Evolutionary conservation across 352 stramenopile species (phyloP).

Genomic region (Phytophthora idaei): DNA sequence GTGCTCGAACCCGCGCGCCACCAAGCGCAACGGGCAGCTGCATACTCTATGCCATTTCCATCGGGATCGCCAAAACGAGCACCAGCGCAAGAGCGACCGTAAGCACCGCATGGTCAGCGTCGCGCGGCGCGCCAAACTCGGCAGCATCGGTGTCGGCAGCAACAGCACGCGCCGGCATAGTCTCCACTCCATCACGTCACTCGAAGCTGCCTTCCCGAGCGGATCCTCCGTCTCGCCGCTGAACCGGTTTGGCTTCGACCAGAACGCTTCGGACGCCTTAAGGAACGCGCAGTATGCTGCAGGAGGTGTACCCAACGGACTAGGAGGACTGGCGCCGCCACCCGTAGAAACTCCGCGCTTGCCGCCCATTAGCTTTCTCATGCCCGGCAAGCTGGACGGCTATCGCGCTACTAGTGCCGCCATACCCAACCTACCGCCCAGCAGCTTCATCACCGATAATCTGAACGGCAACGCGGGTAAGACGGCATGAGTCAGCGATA

Average conservation of each 20-base stretch:
- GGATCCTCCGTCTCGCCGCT: slow-evolving; percentile 35
- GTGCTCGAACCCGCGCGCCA: slow-evolving; percentile 80
- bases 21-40: slow-evolving; percentile 85
- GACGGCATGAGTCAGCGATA: slow-evolving; percentile 48
- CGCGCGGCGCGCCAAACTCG: slow-evolving; percentile 71
- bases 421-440: slow-evolving; percentile 48
- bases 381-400: slow-evolving; percentile 67
- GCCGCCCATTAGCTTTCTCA: slow-evolving; percentile 81
- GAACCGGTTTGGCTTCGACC: slow-evolving; percentile 38
- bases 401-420: slow-evolving; percentile 54
- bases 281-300: slow-evolving; percentile 38
- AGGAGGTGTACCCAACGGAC: slow-evolving; percentile 14
- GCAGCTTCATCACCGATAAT: slow-evolving; percentile 56
- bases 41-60: slow-evolving; percentile 89
- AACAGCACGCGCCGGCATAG: slow-evolving; percentile 40
- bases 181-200: slow-evolving; percentile 50
- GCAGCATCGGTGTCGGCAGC: slow-evolving; percentile 59
- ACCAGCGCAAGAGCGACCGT: slow-evolving; percentile 88
- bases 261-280: slow-evolving; percentile 43
- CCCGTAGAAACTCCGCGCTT: slow-evolving; percentile 43
- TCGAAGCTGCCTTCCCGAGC: slow-evolving; percentile 44
- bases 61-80: slow-evolving; percentile 81
- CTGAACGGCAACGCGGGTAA: slow-evolving; percentile 54
- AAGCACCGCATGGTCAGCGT: slow-evolving; percentile 87
- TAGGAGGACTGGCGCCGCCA: slow-evolving; percentile 18